Evolutionary conservation across 495 filamentous ascomycete species (phyloP), one percentile per base, ranked within the genome.

Genomic region (Pyrenula massariospora): DNA sequence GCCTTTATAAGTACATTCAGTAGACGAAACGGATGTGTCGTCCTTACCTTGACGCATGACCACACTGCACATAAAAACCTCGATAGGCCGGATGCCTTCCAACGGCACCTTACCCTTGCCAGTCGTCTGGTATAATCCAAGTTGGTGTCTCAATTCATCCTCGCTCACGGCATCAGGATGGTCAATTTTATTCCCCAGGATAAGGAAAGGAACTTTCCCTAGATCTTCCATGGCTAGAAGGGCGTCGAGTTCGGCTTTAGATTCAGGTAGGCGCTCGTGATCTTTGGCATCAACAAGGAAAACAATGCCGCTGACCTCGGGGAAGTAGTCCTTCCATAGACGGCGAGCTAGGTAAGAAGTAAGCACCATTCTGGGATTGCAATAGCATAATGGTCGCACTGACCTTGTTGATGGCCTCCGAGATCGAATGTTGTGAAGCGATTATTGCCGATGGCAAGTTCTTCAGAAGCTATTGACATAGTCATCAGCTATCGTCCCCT

Each of bases 51-150:
- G 91, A 69, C 92, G 80, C 93, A 95, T 96, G 56, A 96, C 90
- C 65, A 96, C 90, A 65, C 87, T 92, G 80, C 91, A 96, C 92
- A 96, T 96, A 74, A 96, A 96, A 53, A 96, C 86, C 81, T 98
- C 93, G 67, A 97, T 93, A 12, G 93, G 91, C 58, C 93, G 79
- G 71, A 96, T 94, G 23, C 88, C 88, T 76, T 98, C 22, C 61
- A 96, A 78, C 56, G 88, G 90, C 56, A 95, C 86, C 80, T 93
- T 96, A 71, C 91, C 92, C 82, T 98, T 97, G 61, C 94, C 93
- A 55, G 93, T 96, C 24, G 91, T 97, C 75, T 96, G 90, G 72
- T 90, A 96, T 65, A 97, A 71, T 56, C 93, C 93, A 53, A 97
- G 75, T 68, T 89, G 85, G 68, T 89, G 82, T 63, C 93, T 80